Base-by-base conservation (phyloP, 257 asterid species). In the Penstemon davidsonii region DNA sequence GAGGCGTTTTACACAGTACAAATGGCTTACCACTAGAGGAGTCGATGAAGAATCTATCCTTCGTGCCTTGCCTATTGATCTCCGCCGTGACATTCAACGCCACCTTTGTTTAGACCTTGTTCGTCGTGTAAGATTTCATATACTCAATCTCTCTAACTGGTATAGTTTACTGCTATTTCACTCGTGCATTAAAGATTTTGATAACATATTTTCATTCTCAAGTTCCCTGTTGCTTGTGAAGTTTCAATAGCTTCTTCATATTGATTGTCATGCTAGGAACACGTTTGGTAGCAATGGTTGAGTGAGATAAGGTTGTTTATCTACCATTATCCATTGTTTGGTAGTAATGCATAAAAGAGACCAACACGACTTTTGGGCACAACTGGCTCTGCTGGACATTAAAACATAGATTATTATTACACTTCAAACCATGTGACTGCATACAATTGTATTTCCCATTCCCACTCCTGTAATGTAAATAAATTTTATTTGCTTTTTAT, bases 21-120 rank as follows among this genome's bases (percentile, higher is more conserved):
- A 91, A 72, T 91, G 97, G 97, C 85, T 85, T 53, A 79, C 96
- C 67, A 86, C 97, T 4, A 80, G 96, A 76, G 97, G 95, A 43
- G 97, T 88, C 5, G 71, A 88, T 58, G 97, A 91, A 82, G 96
- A 91, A 67, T 61, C 88, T 43, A 78, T 88, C 80, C 82, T 91
- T 10, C 86, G 44, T 5, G 86, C 84, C 53, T 82, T 91, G 80
- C 97, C 96, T 33, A 62, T 87, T 6, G 97, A 91, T 76, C 91
- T 91, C 45, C 88, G 96, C 9, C 95, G 96, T 33, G 96, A 88
- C 69, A 91, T 91, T 54, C 96, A 88, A 46, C 75, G 97, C 19
- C 96, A 91, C 83, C 87, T 91, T 5, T 86, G 97, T 75, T 80
- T 91, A 54, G 95, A 87, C 80, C 96, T 91, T 42, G 96, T 91